phyloP scores from a whole-genome alignment of 163 green algal species.

The Scenedesmus sp. region DNA sequence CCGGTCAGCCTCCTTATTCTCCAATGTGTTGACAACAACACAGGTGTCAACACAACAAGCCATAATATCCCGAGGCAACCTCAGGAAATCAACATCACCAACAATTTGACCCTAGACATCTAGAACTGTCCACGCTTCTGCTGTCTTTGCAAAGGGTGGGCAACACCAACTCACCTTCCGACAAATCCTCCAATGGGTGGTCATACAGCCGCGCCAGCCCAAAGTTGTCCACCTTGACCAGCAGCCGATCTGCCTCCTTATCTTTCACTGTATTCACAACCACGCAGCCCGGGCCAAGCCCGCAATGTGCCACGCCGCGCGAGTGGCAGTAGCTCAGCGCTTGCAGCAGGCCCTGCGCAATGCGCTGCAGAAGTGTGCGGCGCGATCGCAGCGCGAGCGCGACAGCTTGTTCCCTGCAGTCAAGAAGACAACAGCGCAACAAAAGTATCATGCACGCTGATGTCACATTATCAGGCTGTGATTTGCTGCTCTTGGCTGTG shows the following conservation, averaged over 20 bases:
- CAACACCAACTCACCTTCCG: not conserved
- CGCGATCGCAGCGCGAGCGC: constrained; percentile 40
- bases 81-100: not conserved
- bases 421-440: not conserved
- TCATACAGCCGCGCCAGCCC: constrained; percentile 55
- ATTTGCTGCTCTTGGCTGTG: no score
- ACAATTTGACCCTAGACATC: no score
- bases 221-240: constrained; percentile 91
- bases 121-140: no score
- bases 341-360: constrained; percentile 60
- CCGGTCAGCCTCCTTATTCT: constrained; percentile 48
- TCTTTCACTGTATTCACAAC: constrained; percentile 57
- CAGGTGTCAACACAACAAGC: no score
- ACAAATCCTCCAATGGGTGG: not conserved
- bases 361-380: constrained; percentile 64
- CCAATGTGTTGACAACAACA: not conserved
- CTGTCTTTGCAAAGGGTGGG: no score
- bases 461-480: not conserved
- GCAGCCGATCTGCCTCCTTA: constrained; percentile 61
- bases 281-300: constrained; percentile 77
- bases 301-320: constrained; percentile 81
- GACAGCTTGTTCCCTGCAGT: constrained; percentile 24
- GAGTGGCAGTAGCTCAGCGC: constrained; percentile 78
- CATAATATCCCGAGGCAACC: not conserved
- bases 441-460: not conserved